Evolutionary conservation across 305 asterid species (phyloP), one percentile per base, ranked within the genome.

Genomic region (Stenogyne calaminthoides): DNA sequence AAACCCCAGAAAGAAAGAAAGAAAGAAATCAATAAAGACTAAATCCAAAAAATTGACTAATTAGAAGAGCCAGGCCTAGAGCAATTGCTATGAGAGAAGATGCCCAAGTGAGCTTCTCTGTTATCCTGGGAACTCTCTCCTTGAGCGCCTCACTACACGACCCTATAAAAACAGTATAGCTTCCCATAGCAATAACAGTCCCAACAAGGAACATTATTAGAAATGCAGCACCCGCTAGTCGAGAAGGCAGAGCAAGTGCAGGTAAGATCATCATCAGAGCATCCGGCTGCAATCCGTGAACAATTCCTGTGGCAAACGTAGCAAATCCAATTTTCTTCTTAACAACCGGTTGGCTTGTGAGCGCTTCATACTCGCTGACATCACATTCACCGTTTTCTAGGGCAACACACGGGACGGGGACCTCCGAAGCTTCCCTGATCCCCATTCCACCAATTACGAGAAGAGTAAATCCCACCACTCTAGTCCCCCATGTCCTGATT

Each of bases 81-180:
- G 80, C 91, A 69, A 95, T 92, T 0, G 99, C 98, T 19, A 95
- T 73, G 54, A 92, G 85, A 7, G 99, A 95, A 9, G 99, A 89
- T 0, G 88, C 98, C 99, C 99, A 95, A 0, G 98, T 95, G 10
- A 95, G 97, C 82, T 95, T 92, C 89, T 95, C 99, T 0, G 99
- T 95, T 37, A 95, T 87, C 72, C 96, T 82, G 1, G 99, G 99
- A 25, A 95, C 77, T 75, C 94, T 80, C 46, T 92, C 97, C 85
- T 95, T 95, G n/a, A 95, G 80, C 0, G 94, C 99, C 78, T 92
- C 80, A 62, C 99, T 90, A 75, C 96, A 91, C 12, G 99, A 92
- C 1, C 99, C 98, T 14, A 95, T 89, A 34, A 95, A 88, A 54
- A 88, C 97, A 0, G 98, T 95, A 72, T 95, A 95, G 64, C 98